Conservation (phyloP, 192 early-diverging fungal genomes). For the Coemansia sp. region DNA sequence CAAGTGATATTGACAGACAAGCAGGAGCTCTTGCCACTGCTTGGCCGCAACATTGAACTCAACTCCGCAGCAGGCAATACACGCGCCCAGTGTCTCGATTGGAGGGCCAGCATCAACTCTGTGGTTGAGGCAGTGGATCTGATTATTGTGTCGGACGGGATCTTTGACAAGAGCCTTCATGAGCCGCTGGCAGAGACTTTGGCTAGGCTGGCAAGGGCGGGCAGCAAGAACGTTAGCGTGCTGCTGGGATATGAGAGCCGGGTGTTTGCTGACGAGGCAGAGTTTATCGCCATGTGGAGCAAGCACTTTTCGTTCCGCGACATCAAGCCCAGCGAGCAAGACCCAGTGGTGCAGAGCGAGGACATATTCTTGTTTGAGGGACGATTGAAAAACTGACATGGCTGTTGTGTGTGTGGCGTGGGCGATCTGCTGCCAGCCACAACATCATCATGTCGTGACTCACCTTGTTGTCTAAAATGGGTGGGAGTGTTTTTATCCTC, state of each 20-base stretch:
- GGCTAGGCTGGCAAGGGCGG: slow-evolving; percentile 10
- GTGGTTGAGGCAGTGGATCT: slow-evolving; percentile 4
- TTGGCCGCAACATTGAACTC: slow-evolving; percentile 30
- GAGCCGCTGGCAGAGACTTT: slow-evolving; percentile 36
- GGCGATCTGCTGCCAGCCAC: neutral
- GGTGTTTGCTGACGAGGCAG: slow-evolving; percentile 38
- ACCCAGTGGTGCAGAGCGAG: slow-evolving; percentile 42
- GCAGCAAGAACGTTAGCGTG: slow-evolving; percentile 16
- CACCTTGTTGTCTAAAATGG: neutral
- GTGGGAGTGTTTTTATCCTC: too few species aligned
- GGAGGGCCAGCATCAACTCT: neutral
- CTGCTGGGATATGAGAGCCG: slow-evolving; percentile 34
- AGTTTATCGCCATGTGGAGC: slow-evolving; percentile 45
- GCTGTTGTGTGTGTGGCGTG: too few species aligned
- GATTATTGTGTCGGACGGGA: slow-evolving; percentile 46
- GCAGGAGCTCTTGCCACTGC: slow-evolving; percentile 24
- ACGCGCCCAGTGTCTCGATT: slow-evolving; percentile 17
- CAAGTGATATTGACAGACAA: slow-evolving; percentile 37
- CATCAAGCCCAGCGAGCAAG: slow-evolving; percentile 47
- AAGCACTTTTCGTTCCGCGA: slow-evolving; percentile 37
- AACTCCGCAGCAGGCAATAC: slow-evolving; percentile 14
- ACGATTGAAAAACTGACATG: neutral
- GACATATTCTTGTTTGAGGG: slow-evolving; percentile 42
- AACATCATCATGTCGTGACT: neutral
- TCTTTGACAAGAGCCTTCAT: slow-evolving; percentile 36